Base-by-base conservation (phyloP, 1,139 yeast genomes). In the Lodderomyces pseudojiufengensis region DNA sequence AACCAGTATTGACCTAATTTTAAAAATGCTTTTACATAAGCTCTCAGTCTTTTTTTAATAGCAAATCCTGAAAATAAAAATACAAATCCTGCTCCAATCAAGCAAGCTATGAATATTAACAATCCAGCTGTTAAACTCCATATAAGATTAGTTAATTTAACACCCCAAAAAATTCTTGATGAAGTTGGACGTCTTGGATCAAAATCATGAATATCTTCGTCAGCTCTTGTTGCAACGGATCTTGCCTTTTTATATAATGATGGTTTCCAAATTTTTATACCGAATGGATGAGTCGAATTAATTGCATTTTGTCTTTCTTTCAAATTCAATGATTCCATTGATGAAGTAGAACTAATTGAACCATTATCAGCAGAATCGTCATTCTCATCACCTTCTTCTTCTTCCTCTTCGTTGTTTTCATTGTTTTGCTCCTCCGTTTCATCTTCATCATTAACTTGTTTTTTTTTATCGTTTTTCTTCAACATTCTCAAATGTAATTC, bases 251-350 rank as follows among this genome's bases (percentile, higher is more conserved):
- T 92, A 61, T 92, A 92, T 41, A 92, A 70, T 2, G 98, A 96
- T 1, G 98, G 98, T 54, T 92, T 92, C 98, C 98, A 92, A 49
- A 92, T 86, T 57, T 95, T 84, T 36, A 92, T 88, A 71, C 98
- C 98, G 55, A 92, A 92, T 0, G 98, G 98, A 63, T 94, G 98
- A 1, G 97, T 88, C 37, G 86, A 81, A 54, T 92, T 92, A 56
- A 92, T 94, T 3, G 98, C 98, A 47, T 86, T 88, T 59, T 92
- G 98, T 46, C 97, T 79, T 49, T 90, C 96, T 42, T 92, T 71
- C 41, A 92, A 70, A n/a, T 95, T 92, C 51, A 85, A 80, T 1
- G 95, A 84, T 53, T 88, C 97, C 18, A 77, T 59, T 0, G 94
- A 77, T 3, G 70, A 63, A 1, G 76, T 55, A 0, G 87, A 76